phyloP scores from a whole-genome alignment of 2,329 filamentous ascomycete genomes.

The Cercospora janseana region DNA sequence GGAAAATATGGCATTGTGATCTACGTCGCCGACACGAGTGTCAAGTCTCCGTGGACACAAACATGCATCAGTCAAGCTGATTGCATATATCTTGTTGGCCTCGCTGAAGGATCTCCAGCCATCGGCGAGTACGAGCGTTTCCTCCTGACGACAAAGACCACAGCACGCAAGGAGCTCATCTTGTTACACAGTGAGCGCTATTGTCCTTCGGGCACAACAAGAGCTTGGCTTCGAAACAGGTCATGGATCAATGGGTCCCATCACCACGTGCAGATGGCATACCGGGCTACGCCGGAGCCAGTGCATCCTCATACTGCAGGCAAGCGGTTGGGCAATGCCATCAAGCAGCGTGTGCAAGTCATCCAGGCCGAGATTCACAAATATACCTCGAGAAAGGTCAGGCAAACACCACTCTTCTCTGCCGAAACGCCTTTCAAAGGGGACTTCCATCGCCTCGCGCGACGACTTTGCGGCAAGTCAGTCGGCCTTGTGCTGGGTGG shows the following conservation, averaged over 20 bases:
- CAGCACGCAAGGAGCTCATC: conserved; percentile 87
- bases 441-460: conserved; percentile 89
- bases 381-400: conserved; percentile 90
- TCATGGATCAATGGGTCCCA: conserved; percentile 98
- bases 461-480: conserved; percentile 87
- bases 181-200: conserved; percentile 86
- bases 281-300: conserved; percentile 72
- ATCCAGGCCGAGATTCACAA: conserved; percentile 97
- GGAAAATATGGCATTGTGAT: conserved; percentile 95
- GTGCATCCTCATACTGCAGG: conserved; percentile 69
- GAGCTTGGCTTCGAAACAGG: conserved; percentile 82
- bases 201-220: conserved; percentile 77
- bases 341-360: conserved; percentile 92
- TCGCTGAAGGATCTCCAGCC: conserved; percentile 83
- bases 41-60: conserved; percentile 97
- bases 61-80: conserved; percentile 97
- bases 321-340: conserved; percentile 75
- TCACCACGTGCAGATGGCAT: conserved; percentile 95
- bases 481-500: conserved; percentile 92
- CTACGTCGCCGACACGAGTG: conserved; percentile 93
- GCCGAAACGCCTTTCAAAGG: conserved; percentile 92
- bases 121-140: conserved; percentile 98
- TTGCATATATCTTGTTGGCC: conserved; percentile 86
- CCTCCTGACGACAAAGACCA: conserved; percentile 94
- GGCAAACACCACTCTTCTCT: conserved; percentile 83